Evolutionary conservation across 768 basidiomycete species (phyloP), one percentile per base, ranked within the genome.

Genomic region (Dendrothele bispora): DNA sequence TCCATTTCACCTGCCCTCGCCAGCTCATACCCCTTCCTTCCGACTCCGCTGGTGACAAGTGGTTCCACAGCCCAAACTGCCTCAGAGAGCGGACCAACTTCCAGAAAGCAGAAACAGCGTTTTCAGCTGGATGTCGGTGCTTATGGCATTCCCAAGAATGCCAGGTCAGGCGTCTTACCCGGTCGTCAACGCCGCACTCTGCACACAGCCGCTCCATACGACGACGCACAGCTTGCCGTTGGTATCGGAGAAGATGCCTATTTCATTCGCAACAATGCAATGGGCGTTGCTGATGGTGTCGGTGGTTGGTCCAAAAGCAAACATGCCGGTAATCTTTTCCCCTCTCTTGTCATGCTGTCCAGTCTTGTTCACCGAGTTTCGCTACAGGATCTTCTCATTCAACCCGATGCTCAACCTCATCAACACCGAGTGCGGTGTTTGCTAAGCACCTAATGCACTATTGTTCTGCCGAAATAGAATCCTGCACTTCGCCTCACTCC

Each of bases 281-380:
- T 98, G 74, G 95, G 95, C 15, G 86, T 98, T 7, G 91, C 94
- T 3, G 95, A 98, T 61, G 95, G 95, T 25, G 95, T 98, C 1
- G 95, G 95, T 0, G 94, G 94, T 0, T 97, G 93, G 94, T 77
- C 84, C 7, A 66, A 72, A 48, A 59, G 64, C 29, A 74, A 57
- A 49, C 64, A 62, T 27, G 54, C 59, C 47, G 63, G 72, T 74
- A 56, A 17, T 67, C 50, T 41, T 34, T 41, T 43, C 42, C 52
- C 34, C 42, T 54, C 34, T 38, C 59, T 21, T 49, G 53, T 24
- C 27, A 46, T 30, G 14, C 48, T 24, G 20, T 41, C 40, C 39
- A 5, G 25, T 7, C 15, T 48, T 39, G 38, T 20, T 39, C 38
- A 39, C 10, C 20, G 20, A n/a, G n/a, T n/a, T n/a, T n/a, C n/a